Conservation (phyloP, 805 yeast species). For the Metschnikowia peoriensis region DNA sequence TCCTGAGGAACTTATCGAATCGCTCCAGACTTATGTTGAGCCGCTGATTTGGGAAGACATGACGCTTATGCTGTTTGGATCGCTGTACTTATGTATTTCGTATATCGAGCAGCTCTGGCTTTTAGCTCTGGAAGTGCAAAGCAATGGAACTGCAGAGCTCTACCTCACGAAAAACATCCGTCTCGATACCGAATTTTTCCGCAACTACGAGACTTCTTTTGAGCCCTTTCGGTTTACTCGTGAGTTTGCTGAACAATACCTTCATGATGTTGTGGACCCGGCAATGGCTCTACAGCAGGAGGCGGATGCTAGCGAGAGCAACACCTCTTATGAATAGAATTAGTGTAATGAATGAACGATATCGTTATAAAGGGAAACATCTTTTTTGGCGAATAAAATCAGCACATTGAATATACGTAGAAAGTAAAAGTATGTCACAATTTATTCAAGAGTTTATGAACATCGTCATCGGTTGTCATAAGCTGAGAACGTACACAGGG, state of each 20-base stretch:
- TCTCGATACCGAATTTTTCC: conserved; percentile 15
- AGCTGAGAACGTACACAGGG: too few species aligned
- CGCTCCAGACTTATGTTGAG: conserved; percentile 6
- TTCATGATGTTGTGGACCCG: conserved; percentile 11
- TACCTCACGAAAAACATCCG: conserved; percentile 6
- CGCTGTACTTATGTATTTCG: conserved; percentile 3
- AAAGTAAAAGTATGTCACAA: too few species aligned
- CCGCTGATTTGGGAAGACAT: conserved; percentile 10
- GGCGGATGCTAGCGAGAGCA: conserved; percentile 3
- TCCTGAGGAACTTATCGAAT: conserved; percentile 9
- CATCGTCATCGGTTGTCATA: too few species aligned
- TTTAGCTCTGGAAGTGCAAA: conserved; percentile 9
- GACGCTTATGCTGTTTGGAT: conserved; percentile 13
- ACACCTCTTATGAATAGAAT: not conserved
- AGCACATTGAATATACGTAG: too few species aligned
- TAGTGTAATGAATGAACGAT: not conserved
- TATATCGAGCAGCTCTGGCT: conserved; percentile 16
- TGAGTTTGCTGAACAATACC: conserved; percentile 13
- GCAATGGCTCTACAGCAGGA: conserved; percentile 7
- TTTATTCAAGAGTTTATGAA: too few species aligned
- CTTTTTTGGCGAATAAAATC: too few species aligned
- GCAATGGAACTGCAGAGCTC: conserved; percentile 8
- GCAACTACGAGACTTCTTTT: conserved; percentile 9
- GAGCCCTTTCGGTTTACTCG: conserved; percentile 11
- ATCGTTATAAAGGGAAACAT: not conserved